phyloP scores from a whole-genome alignment of 345 rosid genomes.

The Euphorbia peplus region DNA sequence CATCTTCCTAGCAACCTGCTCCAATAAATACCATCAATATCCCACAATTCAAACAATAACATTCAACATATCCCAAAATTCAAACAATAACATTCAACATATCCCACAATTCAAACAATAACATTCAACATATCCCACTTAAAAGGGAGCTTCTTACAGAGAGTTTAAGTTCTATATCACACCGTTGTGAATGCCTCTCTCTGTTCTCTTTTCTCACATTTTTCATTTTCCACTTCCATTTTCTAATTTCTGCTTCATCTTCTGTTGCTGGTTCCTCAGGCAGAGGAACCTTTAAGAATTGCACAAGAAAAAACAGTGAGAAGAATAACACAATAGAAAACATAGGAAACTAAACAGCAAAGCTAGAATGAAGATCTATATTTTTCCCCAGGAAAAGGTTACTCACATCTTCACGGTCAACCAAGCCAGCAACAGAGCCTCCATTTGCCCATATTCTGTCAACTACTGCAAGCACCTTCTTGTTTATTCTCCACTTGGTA shows the following conservation, averaged over 20 bases:
- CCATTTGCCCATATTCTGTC: conserved; percentile 97
- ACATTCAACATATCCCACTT: conserved; percentile 1
- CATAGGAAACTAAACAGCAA: background rate
- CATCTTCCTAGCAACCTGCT: conserved; percentile 93
- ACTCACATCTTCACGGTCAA: conserved; percentile 89
- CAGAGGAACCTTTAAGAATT: conserved; percentile 48
- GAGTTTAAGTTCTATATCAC: conserved; percentile 90
- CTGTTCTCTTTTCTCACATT: conserved; percentile 58
- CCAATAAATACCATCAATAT: conserved; percentile 20
- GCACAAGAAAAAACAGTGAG: conserved; percentile 1
- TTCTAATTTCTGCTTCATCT: conserved; percentile 54
- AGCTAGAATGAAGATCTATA: conserved; percentile 6
- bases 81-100: too few relatives aligned
- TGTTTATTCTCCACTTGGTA: conserved; percentile 92
- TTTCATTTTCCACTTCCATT: conserved; percentile 89
- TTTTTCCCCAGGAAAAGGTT: conserved; percentile 12
- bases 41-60: conserved; percentile 10
- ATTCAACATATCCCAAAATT: too few relatives aligned
- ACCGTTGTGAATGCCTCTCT: conserved; percentile 94
- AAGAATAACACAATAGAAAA: background rate
- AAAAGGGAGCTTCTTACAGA: conserved; percentile 57
- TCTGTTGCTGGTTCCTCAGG: conserved; percentile 76
- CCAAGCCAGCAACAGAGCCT: conserved; percentile 71
- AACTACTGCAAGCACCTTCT: conserved; percentile 68
- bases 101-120: too few relatives aligned